These are phyloP conservation scores for Malbranchea zuffiana DNA, from an alignment of 2,329 filamentous ascomycete genomes.

Conservation along the genomic window DNA sequence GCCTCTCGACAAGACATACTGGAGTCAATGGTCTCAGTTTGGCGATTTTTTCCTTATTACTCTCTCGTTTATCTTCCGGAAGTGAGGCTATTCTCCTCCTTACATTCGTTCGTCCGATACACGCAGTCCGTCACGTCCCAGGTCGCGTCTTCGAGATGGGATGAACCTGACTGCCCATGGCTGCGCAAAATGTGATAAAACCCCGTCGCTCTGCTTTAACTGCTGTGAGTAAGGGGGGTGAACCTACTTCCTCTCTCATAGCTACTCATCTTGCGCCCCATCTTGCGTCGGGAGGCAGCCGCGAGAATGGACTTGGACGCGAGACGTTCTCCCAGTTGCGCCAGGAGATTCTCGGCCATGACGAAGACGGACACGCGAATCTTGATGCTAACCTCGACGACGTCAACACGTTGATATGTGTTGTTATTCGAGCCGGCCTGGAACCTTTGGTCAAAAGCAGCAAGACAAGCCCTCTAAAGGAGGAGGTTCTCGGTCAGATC, in stretches of 20 bases:
- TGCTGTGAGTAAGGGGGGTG: conserved; percentile 11
- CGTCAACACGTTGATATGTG: conserved; percentile 75
- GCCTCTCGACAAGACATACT: too few relatives aligned
- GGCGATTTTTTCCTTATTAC: too few relatives aligned
- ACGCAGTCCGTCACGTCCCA: too few relatives aligned
- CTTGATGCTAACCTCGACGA: conserved; percentile 58
- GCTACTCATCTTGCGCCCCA: conserved; percentile 80
- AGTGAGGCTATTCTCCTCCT: too few relatives aligned
- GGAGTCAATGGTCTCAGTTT: too few relatives aligned
- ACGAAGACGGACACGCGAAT: conserved; percentile 35
- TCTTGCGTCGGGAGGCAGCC: conserved; percentile 54
- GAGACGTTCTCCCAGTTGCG: conserved; percentile 67
- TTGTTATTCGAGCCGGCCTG: conserved; percentile 69
- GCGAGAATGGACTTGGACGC: conserved; percentile 53
- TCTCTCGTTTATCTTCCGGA: too few relatives aligned
- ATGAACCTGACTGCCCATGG: conserved; percentile 12
- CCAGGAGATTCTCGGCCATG: conserved; percentile 48
- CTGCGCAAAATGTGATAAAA: conserved; percentile 10
- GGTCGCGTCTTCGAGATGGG: conserved; percentile 9
- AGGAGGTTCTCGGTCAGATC: conserved; percentile 29
- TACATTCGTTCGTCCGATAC: too few relatives aligned
- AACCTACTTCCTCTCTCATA: conserved; percentile 59
- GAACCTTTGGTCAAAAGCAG: conserved; percentile 46
- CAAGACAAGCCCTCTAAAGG: conserved; percentile 2
- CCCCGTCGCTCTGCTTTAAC: conserved; percentile 7